Evolutionary conservation across 176 grass and related monocot genomes (phyloP).

Genomic region (Thinopyrum elongatum): DNA sequence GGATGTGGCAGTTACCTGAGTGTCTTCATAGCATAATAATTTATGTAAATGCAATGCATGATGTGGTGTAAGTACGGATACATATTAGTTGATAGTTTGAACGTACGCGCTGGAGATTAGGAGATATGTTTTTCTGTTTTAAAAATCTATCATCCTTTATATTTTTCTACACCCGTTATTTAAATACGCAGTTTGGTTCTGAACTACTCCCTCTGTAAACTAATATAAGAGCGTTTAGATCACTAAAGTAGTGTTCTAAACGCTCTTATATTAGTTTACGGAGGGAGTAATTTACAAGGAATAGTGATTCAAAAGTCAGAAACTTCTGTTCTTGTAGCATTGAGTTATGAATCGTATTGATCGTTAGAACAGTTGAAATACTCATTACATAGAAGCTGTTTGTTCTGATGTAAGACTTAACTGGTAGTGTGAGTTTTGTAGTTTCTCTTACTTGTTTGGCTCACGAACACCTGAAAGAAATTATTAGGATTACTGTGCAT

Average conservation of each 20-base stretch:
- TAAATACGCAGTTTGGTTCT: neutral
- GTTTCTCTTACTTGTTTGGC: neutral
- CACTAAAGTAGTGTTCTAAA: too few species aligned
- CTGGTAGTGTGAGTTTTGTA: neutral
- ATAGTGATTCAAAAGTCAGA: neutral
- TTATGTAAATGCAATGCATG: neutral
- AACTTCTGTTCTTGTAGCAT: neutral
- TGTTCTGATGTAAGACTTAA: slow-evolving; percentile 14
- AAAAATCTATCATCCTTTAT: neutral
- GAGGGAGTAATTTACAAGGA: slow-evolving; percentile 20
- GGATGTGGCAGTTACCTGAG: slow-evolving; percentile 8
- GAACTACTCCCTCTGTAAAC: too few species aligned
- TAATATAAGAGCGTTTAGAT: too few species aligned
- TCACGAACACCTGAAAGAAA: neutral
- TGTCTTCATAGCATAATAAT: neutral
- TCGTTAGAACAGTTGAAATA: neutral
- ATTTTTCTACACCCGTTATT: neutral
- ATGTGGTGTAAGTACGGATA: neutral
- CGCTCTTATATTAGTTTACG: too few species aligned
- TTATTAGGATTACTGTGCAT: neutral
- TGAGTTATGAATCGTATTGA: neutral
- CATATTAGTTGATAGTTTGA: neutral
- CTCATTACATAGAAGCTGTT: neutral
- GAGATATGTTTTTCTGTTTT: neutral
- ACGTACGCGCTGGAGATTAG: neutral